Percentiles rank a stretch among this genome's conserved stretches.
phyloP scores from a whole-genome alignment of 306 rosid genomes.

The Prosopis cineraria region DNA sequence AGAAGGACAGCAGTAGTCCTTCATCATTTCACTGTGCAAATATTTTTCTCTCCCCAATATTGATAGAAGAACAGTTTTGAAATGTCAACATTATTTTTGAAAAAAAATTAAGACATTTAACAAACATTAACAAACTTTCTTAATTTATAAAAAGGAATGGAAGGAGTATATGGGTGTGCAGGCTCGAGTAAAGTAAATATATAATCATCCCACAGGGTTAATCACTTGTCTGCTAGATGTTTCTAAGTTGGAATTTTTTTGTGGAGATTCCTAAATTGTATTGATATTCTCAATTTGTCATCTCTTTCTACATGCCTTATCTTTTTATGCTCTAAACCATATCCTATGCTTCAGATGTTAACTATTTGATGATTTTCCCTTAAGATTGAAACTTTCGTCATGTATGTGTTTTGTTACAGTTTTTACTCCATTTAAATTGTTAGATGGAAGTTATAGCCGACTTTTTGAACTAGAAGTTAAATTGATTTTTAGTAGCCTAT shows the following conservation, averaged over 20 bases:
- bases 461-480: neutral
- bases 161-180: neutral
- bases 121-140: no score
- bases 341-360: neutral
- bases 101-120: no score
- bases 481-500: neutral
- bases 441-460: neutral
- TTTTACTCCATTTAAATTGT: neutral
- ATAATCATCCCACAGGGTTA: neutral
- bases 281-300: neutral
- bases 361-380: neutral
- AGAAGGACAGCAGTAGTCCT: no score
- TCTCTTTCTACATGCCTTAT: neutral
- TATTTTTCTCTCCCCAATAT: no score
- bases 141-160: no score
- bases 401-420: neutral
- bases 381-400: neutral
- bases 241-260: neutral
- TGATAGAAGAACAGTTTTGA: no score
- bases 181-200: neutral
- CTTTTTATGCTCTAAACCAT: neutral
- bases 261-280: neutral
- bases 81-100: no score
- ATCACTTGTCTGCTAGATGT: neutral
- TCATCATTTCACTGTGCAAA: no score